Evolutionary conservation across 2,329 filamentous ascomycete species (phyloP), one percentile per base, ranked within the genome.

Genomic region (Botrytis byssoidea): DNA sequence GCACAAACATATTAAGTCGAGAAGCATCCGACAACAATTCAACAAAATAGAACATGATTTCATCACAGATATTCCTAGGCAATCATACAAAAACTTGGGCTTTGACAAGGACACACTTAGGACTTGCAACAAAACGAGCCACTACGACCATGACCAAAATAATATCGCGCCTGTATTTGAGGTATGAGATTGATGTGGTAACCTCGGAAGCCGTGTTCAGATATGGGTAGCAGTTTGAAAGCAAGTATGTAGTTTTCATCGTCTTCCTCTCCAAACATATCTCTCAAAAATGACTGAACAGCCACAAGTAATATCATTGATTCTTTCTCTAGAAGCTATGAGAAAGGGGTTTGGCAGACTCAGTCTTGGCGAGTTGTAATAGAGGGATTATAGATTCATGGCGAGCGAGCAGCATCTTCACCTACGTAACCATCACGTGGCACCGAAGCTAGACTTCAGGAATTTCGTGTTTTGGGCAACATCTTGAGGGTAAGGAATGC

Each of bases 391-490:
- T 8, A n/a, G 3, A 63, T 25, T 63, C 7, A 25, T 63, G 7
- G 60, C 25, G 12, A 37, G 35, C 25, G 25, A 42, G 60, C 3
- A 40, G 35, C 60, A 40, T 63, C 60, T 40, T n/a, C 35, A 14
- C 22, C 22, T 40, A n/a, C n/a, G n/a, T 8, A 42, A n/a, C 7
- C 16, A 7, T 22, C 35, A 42, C 14, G 14, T n/a, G 16, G 35
- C 37, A 63, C 37, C 8, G 4, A 42, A n/a, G 60, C 14, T 40
- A 5, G 22, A 16, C 25, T n/a, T 14, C 22, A 63, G 10, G 37
- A 9, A 6, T 3, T 61, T 1, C 3, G 3, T 18, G 8, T n/a
- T n/a, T 37, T 10, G 14, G 22, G 2, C 1, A 18, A 37, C 18
- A 6, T 40, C 14, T 18, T 42, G 4, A 18, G 3, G 7, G 1